phyloP scores from a whole-genome alignment of 495 filamentous ascomycete genomes.

The Articulospora tetracladia region DNA sequence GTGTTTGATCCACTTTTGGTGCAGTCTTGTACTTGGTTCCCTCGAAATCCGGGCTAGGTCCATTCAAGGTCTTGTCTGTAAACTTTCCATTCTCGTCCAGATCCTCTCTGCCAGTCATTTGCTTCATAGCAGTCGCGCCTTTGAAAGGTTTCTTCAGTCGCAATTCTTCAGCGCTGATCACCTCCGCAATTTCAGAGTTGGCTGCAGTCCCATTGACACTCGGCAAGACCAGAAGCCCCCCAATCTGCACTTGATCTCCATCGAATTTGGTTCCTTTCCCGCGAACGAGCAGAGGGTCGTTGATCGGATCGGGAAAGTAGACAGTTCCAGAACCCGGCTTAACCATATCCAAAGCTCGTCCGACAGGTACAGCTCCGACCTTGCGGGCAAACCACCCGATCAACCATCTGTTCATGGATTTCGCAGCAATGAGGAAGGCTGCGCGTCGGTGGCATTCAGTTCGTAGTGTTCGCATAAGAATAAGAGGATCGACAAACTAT shows the following conservation, averaged over 20 bases:
- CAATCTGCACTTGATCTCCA: constrained; percentile 62
- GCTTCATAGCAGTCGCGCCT: constrained; percentile 59
- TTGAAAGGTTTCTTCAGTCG: constrained; percentile 83
- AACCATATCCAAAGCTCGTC: constrained; percentile 82
- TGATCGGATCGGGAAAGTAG: constrained; percentile 85
- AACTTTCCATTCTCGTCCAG: constrained; percentile 54
- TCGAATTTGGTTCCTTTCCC: constrained; percentile 87
- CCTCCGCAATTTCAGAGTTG: constrained; percentile 74
- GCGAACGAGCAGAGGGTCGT: constrained; percentile 78
- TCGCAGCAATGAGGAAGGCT: constrained; percentile 88
- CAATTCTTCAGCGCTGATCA: constrained; percentile 76
- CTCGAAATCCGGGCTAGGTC: constrained; percentile 57
- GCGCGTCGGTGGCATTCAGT: constrained; percentile 84
- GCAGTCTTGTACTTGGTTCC: constrained; percentile 83
- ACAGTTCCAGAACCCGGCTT: constrained; percentile 76
- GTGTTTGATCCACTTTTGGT: constrained; percentile 89
- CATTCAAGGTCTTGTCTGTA: constrained; percentile 43
- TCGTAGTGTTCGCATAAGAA: constrained; percentile 85
- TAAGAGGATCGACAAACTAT: constrained; percentile 85
- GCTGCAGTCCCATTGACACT: constrained; percentile 73
- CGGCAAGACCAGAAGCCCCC: constrained; percentile 83
- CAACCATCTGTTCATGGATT: constrained; percentile 83
- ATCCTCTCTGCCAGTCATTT: constrained; percentile 76
- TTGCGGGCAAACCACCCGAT: constrained; percentile 77
- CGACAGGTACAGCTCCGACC: constrained; percentile 84